Percentiles rank a stretch among this genome's conserved stretches.
Evolutionary conservation across 2,329 filamentous ascomycete genomes (phyloP).

Genomic region (Pezicula neosporulosa): DNA sequence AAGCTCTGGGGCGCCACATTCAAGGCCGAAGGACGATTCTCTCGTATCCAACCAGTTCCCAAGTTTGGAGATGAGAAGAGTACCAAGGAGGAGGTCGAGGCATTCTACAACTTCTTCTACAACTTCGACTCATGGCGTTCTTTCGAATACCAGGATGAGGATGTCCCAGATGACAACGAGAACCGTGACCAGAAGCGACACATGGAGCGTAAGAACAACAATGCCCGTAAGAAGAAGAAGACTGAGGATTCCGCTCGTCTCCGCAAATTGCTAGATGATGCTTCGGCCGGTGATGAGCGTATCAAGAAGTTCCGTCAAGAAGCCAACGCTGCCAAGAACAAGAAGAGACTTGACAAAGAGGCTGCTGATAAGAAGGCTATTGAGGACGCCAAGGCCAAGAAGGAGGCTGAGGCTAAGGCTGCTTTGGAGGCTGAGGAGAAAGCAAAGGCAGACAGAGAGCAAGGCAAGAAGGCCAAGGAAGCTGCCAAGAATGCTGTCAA

Average conservation of each 20-base stretch:
- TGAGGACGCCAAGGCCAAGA: constrained; percentile 80
- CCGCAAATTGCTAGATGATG: constrained; percentile 85
- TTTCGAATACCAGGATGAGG: constrained; percentile 98
- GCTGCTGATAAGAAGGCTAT: constrained; percentile 83
- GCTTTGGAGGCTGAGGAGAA: constrained; percentile 82
- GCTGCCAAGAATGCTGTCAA: constrained; percentile 98
- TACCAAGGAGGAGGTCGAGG: constrained; percentile 84
- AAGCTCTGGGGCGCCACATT: constrained; percentile 92
- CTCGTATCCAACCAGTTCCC: constrained; percentile 84
- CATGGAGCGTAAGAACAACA: constrained; percentile 97
- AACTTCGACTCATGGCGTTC: constrained; percentile 97
- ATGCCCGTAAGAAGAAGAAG: constrained; percentile 99
- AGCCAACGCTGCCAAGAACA: constrained; percentile 92
- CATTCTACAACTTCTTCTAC: constrained; percentile 99
- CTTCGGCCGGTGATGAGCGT: constrained; percentile 80
- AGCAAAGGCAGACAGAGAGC: constrained; percentile 80
- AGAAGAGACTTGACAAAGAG: constrained; percentile 87
- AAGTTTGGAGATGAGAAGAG: constrained; percentile 80
- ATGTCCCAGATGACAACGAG: constrained; percentile 98
- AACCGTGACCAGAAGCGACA: constrained; percentile 99
- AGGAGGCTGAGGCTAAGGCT: constrained; percentile 77
- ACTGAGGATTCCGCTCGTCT: constrained; percentile 92
- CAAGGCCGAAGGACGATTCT: constrained; percentile 90
- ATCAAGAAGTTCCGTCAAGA: constrained; percentile 97
- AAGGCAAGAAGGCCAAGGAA: constrained; percentile 94